phyloP scores from a whole-genome alignment of 148 eudicot species.

The Suaeda aralocaspica region DNA sequence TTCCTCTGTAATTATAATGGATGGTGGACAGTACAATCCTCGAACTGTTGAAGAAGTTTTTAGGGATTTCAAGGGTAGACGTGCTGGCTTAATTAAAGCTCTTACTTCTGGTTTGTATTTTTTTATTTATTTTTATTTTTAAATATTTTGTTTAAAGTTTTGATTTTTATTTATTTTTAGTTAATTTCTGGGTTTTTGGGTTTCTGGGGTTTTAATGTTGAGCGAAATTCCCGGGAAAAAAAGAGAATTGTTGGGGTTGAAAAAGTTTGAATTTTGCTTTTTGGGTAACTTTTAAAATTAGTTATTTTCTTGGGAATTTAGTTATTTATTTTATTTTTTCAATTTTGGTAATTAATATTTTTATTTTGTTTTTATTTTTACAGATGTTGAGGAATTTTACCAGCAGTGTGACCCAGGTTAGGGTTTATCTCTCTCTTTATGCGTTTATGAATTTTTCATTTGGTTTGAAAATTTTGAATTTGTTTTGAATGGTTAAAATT shows the following conservation, averaged over 20 bases:
- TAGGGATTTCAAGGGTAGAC: conserved; percentile 59
- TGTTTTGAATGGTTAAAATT: background rate
- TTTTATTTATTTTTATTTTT: background rate
- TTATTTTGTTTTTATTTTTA: conserved; percentile 4
- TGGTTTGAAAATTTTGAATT: background rate
- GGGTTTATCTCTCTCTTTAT: conserved; percentile 20
- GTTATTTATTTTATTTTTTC: too few species aligned
- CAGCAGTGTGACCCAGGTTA: conserved; percentile 52
- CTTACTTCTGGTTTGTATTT: conserved; percentile 40
- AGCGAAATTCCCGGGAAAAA: conserved; percentile 11
- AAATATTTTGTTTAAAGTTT: background rate
- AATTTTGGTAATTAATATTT: background rate
- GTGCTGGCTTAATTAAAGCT: conserved; percentile 52
- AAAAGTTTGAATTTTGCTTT: background rate
- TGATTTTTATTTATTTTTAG: background rate
- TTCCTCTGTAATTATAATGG: conserved; percentile 19
- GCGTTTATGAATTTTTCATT: background rate
- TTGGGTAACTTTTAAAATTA: too few species aligned
- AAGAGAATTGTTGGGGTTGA: conserved; percentile 2
- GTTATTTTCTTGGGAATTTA: too few species aligned
- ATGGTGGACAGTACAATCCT: conserved; percentile 45
- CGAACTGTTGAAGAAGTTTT: conserved; percentile 60
- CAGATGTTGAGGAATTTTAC: conserved; percentile 42
- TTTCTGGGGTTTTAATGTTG: conserved; percentile 10
- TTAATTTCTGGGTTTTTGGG: background rate